Conservation (phyloP, 768 basidiomycete genomes). For the Rhizopogon salebrosus region DNA sequence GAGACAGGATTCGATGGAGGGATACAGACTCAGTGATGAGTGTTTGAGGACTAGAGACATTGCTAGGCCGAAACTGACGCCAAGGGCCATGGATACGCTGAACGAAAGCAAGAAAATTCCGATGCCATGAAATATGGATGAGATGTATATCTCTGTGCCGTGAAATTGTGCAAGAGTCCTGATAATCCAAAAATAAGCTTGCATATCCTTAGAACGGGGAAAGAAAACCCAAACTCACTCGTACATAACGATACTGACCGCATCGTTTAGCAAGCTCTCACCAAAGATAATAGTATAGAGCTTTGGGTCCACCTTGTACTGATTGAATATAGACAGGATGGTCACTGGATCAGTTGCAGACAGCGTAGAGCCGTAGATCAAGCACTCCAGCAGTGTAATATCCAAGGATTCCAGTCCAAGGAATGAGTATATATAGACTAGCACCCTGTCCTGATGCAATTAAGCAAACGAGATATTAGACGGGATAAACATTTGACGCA, state of each 20-base stretch:
- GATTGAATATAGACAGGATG: slow-evolving; percentile 96
- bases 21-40: slow-evolving; percentile 78
- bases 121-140: slow-evolving; percentile 91
- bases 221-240: slow-evolving; percentile 61
- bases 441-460: slow-evolving; percentile 61
- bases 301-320: slow-evolving; percentile 98
- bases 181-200: slow-evolving; percentile 4
- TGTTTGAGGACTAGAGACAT: slow-evolving; percentile 95
- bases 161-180: slow-evolving; percentile 93
- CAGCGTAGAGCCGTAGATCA: slow-evolving; percentile 93
- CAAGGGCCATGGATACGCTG: slow-evolving; percentile 90
- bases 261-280: slow-evolving; percentile 95
- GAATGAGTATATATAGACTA: slow-evolving; percentile 93
- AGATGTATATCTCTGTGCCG: slow-evolving; percentile 78
- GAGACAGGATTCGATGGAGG: slow-evolving; percentile 96
- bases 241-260: slow-evolving; percentile 99
- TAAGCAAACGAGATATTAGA: slow-evolving; percentile 30
- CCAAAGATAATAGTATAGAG: slow-evolving; percentile 97
- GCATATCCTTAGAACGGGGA: neutral
- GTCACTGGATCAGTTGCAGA: slow-evolving; percentile 98
- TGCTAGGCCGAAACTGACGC: slow-evolving; percentile 83
- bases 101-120: slow-evolving; percentile 97
- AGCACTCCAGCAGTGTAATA: slow-evolving; percentile 84
- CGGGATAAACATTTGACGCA: slow-evolving; percentile 37
- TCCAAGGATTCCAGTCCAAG: slow-evolving; percentile 87